Percentiles rank a stretch among this genome's conserved stretches.
phyloP scores from a whole-genome alignment of 768 basidiomycete species.

The Rubroboletus satanas region DNA sequence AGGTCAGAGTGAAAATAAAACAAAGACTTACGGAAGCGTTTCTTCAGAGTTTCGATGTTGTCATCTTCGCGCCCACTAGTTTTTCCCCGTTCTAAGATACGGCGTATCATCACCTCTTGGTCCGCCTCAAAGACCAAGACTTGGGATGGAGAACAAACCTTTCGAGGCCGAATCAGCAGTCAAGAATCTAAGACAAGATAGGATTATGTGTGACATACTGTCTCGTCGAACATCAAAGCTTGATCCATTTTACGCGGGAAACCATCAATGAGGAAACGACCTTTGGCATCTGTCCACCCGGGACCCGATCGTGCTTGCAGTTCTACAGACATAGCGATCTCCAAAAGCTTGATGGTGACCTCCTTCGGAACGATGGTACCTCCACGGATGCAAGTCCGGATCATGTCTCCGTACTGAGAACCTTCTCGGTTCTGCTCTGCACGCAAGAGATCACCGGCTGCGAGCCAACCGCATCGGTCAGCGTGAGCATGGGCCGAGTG shows the following conservation, averaged over 20 bases:
- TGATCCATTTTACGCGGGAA: conserved; percentile 99
- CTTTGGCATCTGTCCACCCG: conserved; percentile 67
- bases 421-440: conserved; percentile 88
- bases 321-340: conserved; percentile 81
- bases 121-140: conserved; percentile 87
- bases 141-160: conserved; percentile 79
- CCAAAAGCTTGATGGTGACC: conserved; percentile 91
- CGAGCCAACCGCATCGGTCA: conserved; percentile 1
- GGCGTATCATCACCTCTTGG: conserved; percentile 80
- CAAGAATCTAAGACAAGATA: not conserved
- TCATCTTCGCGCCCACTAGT: conserved; percentile 96
- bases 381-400: conserved; percentile 83
- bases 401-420: conserved; percentile 78
- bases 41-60: conserved; percentile 88
- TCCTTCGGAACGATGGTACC: conserved; percentile 96
- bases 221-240: conserved; percentile 83
- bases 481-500: conserved; percentile 5
- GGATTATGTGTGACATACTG: conserved; percentile 44
- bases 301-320: conserved; percentile 43
- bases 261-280: conserved; percentile 93
- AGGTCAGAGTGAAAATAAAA: not conserved
- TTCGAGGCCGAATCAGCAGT: not conserved
- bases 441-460: conserved; percentile 96
- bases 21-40: conserved; percentile 78
- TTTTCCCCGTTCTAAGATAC: conserved; percentile 85